These are phyloP conservation scores for Antitrichia curtipendula DNA, from an alignment of 225 moss, liverwort and hornwort species.

Conservation along the genomic window DNA sequence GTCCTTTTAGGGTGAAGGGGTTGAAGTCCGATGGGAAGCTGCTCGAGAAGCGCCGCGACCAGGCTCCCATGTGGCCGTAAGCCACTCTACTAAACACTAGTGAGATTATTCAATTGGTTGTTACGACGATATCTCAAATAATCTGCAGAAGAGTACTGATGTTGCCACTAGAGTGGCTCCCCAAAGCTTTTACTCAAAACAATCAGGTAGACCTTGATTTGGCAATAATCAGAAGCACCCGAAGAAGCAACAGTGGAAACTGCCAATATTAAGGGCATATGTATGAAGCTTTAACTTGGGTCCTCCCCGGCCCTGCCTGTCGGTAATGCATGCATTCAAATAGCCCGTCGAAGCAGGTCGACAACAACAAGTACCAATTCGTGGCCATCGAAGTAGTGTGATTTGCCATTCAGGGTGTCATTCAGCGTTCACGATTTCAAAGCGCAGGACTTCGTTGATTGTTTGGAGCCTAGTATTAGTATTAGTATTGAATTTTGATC, in stretches of 20 bases:
- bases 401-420: too few species aligned
- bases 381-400: background rate
- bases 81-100: too few species aligned
- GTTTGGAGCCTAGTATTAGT: background rate
- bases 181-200: background rate
- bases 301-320: background rate
- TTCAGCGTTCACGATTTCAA: background rate
- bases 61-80: too few species aligned
- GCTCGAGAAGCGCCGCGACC: too few species aligned
- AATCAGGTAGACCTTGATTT: background rate
- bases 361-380: background rate
- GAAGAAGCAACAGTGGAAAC: background rate
- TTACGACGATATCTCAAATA: too few species aligned
- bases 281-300: too few species aligned
- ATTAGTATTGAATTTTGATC: background rate
- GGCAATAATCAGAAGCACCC: background rate
- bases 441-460: background rate
- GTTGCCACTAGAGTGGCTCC: background rate
- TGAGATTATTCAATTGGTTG: too few species aligned
- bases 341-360: background rate
- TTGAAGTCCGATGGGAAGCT: too few species aligned
- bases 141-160: background rate
- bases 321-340: background rate
- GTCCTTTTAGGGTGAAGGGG: too few species aligned
- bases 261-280: too few species aligned